phyloP scores from a whole-genome alignment of 495 filamentous ascomycete species.

The Xeromyces bisporus region DNA sequence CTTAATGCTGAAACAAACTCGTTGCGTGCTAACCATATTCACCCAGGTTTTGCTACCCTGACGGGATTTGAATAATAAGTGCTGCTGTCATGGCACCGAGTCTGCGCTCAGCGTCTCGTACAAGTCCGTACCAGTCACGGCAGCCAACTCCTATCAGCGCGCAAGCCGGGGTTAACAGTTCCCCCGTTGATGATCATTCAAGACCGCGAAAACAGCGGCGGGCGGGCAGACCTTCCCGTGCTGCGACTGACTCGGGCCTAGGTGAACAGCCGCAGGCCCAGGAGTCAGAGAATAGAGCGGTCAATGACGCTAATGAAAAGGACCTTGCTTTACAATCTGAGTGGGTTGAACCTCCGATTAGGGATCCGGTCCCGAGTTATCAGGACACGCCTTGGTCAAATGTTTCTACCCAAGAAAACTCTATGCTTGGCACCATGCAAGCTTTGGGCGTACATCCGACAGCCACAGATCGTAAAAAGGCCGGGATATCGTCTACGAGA shows the following conservation, averaged over 20 bases:
- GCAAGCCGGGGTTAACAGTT: constrained; percentile 5
- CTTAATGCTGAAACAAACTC: constrained; percentile 1
- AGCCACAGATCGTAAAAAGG: constrained; percentile 15
- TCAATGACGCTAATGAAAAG: constrained; percentile 2
- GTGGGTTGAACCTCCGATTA: constrained; percentile 58
- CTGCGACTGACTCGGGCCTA: constrained; percentile 8
- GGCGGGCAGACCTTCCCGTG: constrained; percentile 12
- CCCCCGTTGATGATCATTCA: constrained; percentile 10
- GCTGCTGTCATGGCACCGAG: constrained; percentile 15
- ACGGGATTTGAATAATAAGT: neutral
- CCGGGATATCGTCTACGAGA: constrained; percentile 9
- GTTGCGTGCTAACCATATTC: neutral
- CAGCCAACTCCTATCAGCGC: constrained; percentile 12
- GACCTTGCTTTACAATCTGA: constrained; percentile 19
- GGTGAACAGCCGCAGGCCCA: constrained; percentile 2
- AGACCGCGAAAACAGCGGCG: constrained; percentile 15
- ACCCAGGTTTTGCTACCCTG: neutral
- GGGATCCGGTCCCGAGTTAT: constrained; percentile 48
- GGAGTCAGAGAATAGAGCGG: neutral
- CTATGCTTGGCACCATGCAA: constrained; percentile 15
- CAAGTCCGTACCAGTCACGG: constrained; percentile 12
- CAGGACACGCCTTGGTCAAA: constrained; percentile 37
- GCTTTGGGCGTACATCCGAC: constrained; percentile 14
- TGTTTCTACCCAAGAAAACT: constrained; percentile 12
- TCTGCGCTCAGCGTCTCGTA: constrained; percentile 17